phyloP scores from a whole-genome alignment of 768 basidiomycete species.

The Cystofilobasidium bisporidii region DNA sequence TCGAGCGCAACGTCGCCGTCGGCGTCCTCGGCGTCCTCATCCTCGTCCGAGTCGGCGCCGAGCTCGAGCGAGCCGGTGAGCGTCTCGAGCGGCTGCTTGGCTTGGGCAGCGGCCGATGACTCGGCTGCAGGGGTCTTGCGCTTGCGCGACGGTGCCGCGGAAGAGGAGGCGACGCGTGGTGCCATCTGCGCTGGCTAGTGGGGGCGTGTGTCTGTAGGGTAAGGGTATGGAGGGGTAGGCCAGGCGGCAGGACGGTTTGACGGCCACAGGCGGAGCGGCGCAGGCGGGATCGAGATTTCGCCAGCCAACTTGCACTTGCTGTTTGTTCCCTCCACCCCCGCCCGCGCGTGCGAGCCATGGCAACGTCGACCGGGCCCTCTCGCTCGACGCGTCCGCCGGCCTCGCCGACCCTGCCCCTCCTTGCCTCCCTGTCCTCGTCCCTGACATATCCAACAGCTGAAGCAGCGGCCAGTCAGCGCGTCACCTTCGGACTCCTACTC shows the following conservation, averaged over 20 bases:
- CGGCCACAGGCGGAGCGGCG: no score
- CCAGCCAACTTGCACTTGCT: no score
- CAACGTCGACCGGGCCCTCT: no score
- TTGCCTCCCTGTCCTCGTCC: no score
- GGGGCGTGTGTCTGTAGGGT: not conserved
- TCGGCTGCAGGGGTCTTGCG: constrained; percentile 20
- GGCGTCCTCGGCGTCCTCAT: not conserved
- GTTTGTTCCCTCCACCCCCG: no score
- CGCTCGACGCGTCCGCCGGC: no score
- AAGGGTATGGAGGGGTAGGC: not conserved
- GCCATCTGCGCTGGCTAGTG: not conserved
- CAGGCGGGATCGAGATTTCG: no score
- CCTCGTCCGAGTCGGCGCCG: constrained; percentile 15
- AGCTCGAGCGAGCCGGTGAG: constrained; percentile 28
- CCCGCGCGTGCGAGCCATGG: no score
- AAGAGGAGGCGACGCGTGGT: not conserved
- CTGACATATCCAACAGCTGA: no score
- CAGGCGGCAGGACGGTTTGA: not conserved
- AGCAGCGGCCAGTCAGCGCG: no score
- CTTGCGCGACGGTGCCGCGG: constrained; percentile 17
- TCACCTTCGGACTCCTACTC: no score
- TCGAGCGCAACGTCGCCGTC: constrained; percentile 18
- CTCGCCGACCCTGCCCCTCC: no score
- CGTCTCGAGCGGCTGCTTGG: constrained; percentile 8
- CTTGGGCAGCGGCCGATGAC: not conserved